phyloP scores from a whole-genome alignment of 1,139 yeast genomes.

The Eremothecium coryli region DNA sequence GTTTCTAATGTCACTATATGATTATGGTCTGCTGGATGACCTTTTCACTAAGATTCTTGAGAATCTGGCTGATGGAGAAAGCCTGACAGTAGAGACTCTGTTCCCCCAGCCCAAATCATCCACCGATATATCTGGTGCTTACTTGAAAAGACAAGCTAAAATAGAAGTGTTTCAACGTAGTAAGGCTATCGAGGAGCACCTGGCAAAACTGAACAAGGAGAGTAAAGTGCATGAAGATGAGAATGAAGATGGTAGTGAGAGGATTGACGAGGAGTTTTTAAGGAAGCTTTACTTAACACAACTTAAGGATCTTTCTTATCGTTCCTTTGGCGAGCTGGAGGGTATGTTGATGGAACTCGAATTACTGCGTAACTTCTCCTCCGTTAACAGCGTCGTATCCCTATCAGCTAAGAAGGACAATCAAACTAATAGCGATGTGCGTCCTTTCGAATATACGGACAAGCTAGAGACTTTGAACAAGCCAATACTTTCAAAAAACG shows the following conservation, averaged over 20 bases:
- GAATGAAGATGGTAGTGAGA: slow-evolving; percentile 14
- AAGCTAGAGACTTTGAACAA: slow-evolving; percentile 40
- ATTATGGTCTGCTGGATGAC: slow-evolving; percentile 37
- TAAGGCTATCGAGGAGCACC: slow-evolving; percentile 41
- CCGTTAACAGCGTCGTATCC: neutral
- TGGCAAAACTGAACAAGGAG: slow-evolving; percentile 34
- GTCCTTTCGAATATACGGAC: slow-evolving; percentile 42
- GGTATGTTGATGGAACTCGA: slow-evolving; percentile 24
- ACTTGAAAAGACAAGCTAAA: slow-evolving; percentile 56
- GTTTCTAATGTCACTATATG: slow-evolving; percentile 37
- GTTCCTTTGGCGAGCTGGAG: slow-evolving; percentile 39
- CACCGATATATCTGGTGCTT: slow-evolving; percentile 37
- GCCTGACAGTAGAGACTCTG: slow-evolving; percentile 37
- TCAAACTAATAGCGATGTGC: slow-evolving; percentile 14
- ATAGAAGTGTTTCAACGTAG: slow-evolving; percentile 59
- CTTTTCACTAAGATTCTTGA: slow-evolving; percentile 36
- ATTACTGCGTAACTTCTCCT: slow-evolving; percentile 21
- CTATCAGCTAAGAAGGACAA: slow-evolving; percentile 13
- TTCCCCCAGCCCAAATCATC: slow-evolving; percentile 16
- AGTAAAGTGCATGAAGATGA: slow-evolving; percentile 29
- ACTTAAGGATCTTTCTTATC: slow-evolving; percentile 43
- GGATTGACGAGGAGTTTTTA: slow-evolving; percentile 44
- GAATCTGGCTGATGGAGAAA: slow-evolving; percentile 34
- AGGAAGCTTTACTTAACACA: slow-evolving; percentile 49
- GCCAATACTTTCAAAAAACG: slow-evolving; percentile 49